phyloP scores from a whole-genome alignment of 495 filamentous ascomycete genomes.

The Pyronema domesticum region DNA sequence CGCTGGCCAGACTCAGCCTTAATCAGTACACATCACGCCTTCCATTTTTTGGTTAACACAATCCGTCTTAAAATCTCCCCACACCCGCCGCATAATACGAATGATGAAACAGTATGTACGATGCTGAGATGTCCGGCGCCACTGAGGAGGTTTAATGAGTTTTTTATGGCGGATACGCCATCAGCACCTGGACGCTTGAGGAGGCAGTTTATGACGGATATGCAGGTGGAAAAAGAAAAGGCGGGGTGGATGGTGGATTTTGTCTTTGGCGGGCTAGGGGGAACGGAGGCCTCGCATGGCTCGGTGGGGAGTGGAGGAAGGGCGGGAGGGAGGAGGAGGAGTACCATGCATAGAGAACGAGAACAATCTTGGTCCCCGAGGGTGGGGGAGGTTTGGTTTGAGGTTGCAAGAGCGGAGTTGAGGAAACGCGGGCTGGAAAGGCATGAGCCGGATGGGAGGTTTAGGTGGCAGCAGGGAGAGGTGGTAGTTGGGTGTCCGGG shows the following conservation, averaged over 20 bases:
- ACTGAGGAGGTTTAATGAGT: constrained; percentile 20
- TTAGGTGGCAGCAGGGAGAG: constrained; percentile 20
- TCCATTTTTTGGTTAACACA: constrained; percentile 24
- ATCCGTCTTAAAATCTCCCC: constrained; percentile 22
- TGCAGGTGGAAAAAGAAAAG: constrained; percentile 22
- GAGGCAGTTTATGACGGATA: constrained; percentile 24
- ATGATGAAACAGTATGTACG: constrained; percentile 18
- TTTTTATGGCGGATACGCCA: constrained; percentile 20
- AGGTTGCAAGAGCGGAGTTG: constrained; percentile 26
- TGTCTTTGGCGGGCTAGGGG: neutral
- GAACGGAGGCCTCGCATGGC: neutral
- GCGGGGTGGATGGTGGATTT: constrained; percentile 11
- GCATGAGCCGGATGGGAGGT: constrained; percentile 19
- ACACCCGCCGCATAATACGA: constrained; percentile 24
- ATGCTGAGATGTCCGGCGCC: constrained; percentile 18
- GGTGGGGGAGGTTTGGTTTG: constrained; percentile 38
- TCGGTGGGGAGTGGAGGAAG: constrained; percentile 21
- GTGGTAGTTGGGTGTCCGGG: constrained; percentile 22
- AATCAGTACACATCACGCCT: constrained; percentile 22
- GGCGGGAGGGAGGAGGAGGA: constrained; percentile 34
- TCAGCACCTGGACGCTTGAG: constrained; percentile 11
- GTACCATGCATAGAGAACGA: constrained; percentile 24
- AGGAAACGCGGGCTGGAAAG: constrained; percentile 15
- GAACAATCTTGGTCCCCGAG: constrained; percentile 28
- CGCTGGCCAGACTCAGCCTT: constrained; percentile 15